phyloP scores from a whole-genome alignment of 1,284 basidiomycete species.

The Ceratobasidium sp. region DNA sequence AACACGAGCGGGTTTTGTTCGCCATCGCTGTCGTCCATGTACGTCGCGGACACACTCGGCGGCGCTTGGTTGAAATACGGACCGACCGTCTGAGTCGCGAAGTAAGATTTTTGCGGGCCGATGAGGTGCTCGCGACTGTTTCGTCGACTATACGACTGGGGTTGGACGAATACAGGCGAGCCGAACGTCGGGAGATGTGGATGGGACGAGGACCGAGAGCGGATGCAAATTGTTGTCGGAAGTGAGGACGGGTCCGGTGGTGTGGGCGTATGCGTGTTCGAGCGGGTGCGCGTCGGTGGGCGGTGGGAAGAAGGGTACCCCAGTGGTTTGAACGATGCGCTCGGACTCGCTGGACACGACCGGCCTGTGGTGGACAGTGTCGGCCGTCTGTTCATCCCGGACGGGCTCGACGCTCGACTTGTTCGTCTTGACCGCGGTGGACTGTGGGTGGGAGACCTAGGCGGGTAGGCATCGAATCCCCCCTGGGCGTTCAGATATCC shows the following conservation, averaged over 20 bases:
- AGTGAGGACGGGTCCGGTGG: background rate
- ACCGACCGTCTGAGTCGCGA: background rate
- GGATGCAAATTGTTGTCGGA: slow-evolving; percentile 31
- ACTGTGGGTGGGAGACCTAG: slow-evolving; percentile 1
- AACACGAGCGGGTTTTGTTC: slow-evolving; percentile 25
- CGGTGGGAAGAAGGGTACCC: background rate
- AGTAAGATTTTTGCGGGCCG: background rate
- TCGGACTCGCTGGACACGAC: slow-evolving; percentile 31
- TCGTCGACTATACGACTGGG: background rate
- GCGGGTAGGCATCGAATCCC: background rate
- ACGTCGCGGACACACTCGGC: background rate
- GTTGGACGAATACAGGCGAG: background rate
- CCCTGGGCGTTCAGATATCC: background rate
- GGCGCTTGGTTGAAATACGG: slow-evolving; percentile 9
- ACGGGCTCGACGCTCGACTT: slow-evolving; percentile 15
- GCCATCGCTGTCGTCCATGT: slow-evolving; percentile 14
- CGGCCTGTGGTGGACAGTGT: background rate
- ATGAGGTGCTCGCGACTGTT: background rate
- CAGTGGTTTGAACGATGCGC: slow-evolving; percentile 5
- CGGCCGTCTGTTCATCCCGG: background rate
- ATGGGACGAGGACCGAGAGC: slow-evolving; percentile 35
- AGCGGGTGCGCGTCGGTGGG: slow-evolving; percentile 9
- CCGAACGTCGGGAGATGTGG: slow-evolving; percentile 25
- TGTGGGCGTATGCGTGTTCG: slow-evolving; percentile 3
- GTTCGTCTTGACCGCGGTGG: slow-evolving; percentile 11